Percentiles rank a stretch among this genome's conserved stretches.
phyloP scores from a whole-genome alignment of 768 basidiomycete species.

The Strobilomyces dryophilus region DNA sequence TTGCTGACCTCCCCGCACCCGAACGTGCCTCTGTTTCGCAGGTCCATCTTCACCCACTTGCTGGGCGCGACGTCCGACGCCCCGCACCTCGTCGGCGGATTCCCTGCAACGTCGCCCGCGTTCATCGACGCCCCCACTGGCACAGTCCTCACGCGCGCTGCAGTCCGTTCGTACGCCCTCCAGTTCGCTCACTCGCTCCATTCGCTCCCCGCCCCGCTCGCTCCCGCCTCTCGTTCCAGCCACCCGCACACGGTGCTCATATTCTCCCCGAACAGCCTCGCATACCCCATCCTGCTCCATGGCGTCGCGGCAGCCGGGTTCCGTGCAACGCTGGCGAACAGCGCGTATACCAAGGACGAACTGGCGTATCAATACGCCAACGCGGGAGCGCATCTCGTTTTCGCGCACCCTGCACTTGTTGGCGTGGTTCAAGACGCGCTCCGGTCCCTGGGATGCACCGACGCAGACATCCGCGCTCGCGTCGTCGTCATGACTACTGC shows the following conservation, averaged over 20 bases:
- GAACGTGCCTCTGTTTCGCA: constrained; percentile 17
- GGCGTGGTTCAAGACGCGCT: constrained; percentile 56
- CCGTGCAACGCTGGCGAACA: constrained; percentile 69
- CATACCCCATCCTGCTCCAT: constrained; percentile 46
- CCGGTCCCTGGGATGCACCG: constrained; percentile 41
- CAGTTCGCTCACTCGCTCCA: constrained; percentile 56
- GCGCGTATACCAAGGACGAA: constrained; percentile 63
- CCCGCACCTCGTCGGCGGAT: constrained; percentile 37
- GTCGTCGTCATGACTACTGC: constrained; percentile 53
- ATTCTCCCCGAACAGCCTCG: constrained; percentile 65
- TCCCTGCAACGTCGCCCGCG: constrained; percentile 43
- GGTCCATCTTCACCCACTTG: constrained; percentile 32
- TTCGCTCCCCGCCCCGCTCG: constrained; percentile 40
- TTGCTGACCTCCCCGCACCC: constrained; percentile 20
- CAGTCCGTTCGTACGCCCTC: constrained; percentile 50
- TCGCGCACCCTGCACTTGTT: constrained; percentile 61
- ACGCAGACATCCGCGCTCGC: constrained; percentile 45
- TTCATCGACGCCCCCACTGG: constrained; percentile 66
- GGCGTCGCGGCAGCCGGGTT: constrained; percentile 60
- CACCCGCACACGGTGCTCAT: constrained; percentile 48
- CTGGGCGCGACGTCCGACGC: constrained; percentile 15
- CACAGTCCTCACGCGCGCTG: constrained; percentile 49
- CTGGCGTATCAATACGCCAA: constrained; percentile 69
- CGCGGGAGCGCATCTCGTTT: constrained; percentile 57
- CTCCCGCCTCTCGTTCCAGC: constrained; percentile 44